A percentile compares a stretch with the other conserved stretches of the same genome.
Conservation (phyloP, 2,329 filamentous ascomycete genomes). For the Volutella citrinella region DNA sequence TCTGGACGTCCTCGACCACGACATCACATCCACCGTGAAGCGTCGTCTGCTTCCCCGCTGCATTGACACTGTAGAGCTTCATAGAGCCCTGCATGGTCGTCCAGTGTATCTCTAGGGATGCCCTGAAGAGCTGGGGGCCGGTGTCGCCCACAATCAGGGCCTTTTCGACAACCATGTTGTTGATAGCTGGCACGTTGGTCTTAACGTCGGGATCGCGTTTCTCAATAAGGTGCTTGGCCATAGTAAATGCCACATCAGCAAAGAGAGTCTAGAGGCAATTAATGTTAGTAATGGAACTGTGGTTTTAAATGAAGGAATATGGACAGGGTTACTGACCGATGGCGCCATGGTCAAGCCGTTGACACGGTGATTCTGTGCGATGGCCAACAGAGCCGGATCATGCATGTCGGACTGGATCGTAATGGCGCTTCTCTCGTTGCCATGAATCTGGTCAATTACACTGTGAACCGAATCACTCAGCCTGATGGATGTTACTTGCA, state of each 20-base stretch:
- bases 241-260: conserved; percentile 14
- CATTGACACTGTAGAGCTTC: conserved; percentile 20
- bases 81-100: conserved; percentile 9
- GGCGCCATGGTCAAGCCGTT: conserved; percentile 17
- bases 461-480: conserved; percentile 19
- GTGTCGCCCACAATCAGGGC: conserved; percentile 15
- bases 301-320: not conserved
- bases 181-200: conserved; percentile 16
- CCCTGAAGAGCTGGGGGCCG: conserved; percentile 14
- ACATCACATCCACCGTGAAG: conserved; percentile 17
- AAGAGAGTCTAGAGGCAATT: conserved; percentile 11
- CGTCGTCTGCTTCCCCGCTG: conserved; percentile 7
- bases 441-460: conserved; percentile 15
- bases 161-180: conserved; percentile 17
- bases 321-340: conserved; percentile 30
- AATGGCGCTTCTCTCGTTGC: conserved; percentile 6
- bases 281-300: no score
- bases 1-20: not conserved
- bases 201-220: conserved; percentile 7
- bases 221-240: conserved; percentile 14
- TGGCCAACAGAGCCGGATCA: conserved; percentile 8
- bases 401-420: conserved; percentile 16
- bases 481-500: conserved; percentile 12
- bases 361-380: conserved; percentile 16
- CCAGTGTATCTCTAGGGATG: conserved; percentile 15